Conservation (phyloP, 192 early-diverging fungal species). For the Backusella westeae region DNA sequence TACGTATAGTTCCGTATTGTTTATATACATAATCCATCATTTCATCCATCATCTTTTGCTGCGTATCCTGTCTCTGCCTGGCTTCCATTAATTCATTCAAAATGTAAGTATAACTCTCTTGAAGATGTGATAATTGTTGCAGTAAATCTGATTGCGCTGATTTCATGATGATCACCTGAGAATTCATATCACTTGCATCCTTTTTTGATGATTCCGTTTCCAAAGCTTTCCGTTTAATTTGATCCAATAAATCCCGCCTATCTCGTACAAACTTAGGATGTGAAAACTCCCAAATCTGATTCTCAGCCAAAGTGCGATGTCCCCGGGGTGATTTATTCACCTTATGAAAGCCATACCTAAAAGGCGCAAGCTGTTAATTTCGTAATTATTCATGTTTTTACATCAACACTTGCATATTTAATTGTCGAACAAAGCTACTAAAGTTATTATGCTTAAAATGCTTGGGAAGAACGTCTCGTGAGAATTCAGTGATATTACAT, state of each 20-base stretch:
- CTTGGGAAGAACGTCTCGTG: conserved; percentile 83
- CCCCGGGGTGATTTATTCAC: conserved; percentile 88
- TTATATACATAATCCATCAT: conserved; percentile 60
- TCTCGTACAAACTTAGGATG: conserved; percentile 79
- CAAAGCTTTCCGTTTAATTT: conserved; percentile 90
- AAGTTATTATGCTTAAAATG: conserved; percentile 95
- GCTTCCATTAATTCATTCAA: conserved; percentile 70
- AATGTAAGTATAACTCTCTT: conserved; percentile 69
- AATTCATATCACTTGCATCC: conserved; percentile 73
- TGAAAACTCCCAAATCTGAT: conserved; percentile 91
- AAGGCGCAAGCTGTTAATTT: background rate
- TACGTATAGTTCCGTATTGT: conserved; percentile 34
- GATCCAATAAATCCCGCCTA: conserved; percentile 75
- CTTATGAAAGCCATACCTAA: conserved; percentile 85
- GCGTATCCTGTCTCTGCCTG: conserved; percentile 61
- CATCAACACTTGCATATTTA: conserved; percentile 67
- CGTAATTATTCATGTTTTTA: background rate
- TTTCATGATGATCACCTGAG: conserved; percentile 75
- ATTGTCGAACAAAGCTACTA: conserved; percentile 85
- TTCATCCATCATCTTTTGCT: conserved; percentile 63
- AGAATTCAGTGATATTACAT: conserved; percentile 87
- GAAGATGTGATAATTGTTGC: conserved; percentile 69
- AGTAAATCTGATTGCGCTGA: conserved; percentile 70
- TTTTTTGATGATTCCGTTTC: conserved; percentile 74
- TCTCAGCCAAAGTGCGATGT: conserved; percentile 80